A percentile compares a stretch with the other conserved stretches of the same genome.
Conservation (phyloP, 495 filamentous ascomycete species). For the Cercophora sp. region DNA sequence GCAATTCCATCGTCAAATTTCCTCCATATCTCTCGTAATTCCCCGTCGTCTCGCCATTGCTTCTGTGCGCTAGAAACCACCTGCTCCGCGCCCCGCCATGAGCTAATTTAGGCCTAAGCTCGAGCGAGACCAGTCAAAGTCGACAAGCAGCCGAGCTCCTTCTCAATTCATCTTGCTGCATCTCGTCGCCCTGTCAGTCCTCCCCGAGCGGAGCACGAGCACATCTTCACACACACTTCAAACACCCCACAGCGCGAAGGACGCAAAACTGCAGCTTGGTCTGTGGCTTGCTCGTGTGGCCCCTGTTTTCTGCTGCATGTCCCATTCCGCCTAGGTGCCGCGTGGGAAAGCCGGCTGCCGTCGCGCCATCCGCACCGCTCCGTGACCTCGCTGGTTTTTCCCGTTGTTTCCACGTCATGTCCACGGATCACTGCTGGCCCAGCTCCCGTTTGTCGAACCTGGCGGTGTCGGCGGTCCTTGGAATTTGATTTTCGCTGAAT, state of each 20-base stretch:
- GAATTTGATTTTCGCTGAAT: not conserved
- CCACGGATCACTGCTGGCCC: constrained; percentile 1
- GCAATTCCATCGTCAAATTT: too few relatives aligned
- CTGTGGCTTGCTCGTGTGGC: not conserved
- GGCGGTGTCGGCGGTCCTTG: constrained; percentile 8
- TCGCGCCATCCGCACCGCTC: not conserved
- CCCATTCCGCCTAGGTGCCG: constrained; percentile 4
- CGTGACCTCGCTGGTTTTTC: not conserved
- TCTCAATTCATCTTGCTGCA: constrained; percentile 4
- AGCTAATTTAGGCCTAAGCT: constrained; percentile 13
- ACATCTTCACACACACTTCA: constrained; percentile 20
- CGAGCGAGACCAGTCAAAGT: not conserved
- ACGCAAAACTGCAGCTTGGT: constrained; percentile 2
- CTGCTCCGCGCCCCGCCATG: constrained; percentile 16
- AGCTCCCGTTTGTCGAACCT: constrained; percentile 7
- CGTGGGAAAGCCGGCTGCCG: constrained; percentile 3
- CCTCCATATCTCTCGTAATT: not conserved
- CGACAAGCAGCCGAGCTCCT: constrained; percentile 3
- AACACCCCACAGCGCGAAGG: constrained; percentile 7
- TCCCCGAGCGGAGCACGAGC: constrained; percentile 14
- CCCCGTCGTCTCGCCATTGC: not conserved
- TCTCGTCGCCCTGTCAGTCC: not conserved
- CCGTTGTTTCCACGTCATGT: constrained; percentile 8
- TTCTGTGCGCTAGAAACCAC: constrained; percentile 1
- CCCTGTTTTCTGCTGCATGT: not conserved